A percentile compares a stretch with the other conserved stretches of the same genome.
Evolutionary conservation across 2,329 filamentous ascomycete genomes (phyloP).

Genomic region (Xylariomycetidae sp.): DNA sequence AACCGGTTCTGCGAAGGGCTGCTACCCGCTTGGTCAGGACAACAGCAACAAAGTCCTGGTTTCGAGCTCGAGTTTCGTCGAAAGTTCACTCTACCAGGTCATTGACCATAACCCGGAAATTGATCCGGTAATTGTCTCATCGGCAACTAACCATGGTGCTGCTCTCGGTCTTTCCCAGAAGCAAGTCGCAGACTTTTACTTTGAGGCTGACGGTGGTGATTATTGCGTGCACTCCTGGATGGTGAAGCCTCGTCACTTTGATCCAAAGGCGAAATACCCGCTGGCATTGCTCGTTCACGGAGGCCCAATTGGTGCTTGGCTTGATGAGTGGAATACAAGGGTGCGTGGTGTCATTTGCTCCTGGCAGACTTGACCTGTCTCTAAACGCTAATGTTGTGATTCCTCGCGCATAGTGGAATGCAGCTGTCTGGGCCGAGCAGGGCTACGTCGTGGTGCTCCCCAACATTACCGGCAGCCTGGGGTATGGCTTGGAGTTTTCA

Average conservation of each 20-base stretch:
- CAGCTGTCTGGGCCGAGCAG: conserved; percentile 53
- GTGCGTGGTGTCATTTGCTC: too few species aligned
- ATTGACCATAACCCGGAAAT: conserved; percentile 17
- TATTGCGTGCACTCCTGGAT: conserved; percentile 35
- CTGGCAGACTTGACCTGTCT: too few species aligned
- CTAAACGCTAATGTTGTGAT: too few species aligned
- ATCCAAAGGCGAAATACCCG: conserved; percentile 31
- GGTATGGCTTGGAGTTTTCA: conserved; percentile 43
- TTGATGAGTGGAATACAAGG: conserved; percentile 47
- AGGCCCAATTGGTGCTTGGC: conserved; percentile 42
- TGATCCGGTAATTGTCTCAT: conserved; percentile 25
- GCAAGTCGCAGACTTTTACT: conserved; percentile 39
- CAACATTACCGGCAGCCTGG: conserved; percentile 54
- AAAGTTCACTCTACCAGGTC: conserved; percentile 34
- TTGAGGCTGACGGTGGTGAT: conserved; percentile 25
- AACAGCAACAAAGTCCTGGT: conserved; percentile 29
- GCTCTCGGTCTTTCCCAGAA: conserved; percentile 28
- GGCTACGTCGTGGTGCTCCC: conserved; percentile 57
- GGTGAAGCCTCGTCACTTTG: conserved; percentile 33
- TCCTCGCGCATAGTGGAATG: conserved; percentile 54
- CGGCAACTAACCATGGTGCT: conserved; percentile 25
- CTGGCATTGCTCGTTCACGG: conserved; percentile 34
- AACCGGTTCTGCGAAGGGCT: conserved; percentile 23
- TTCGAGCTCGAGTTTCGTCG: conserved; percentile 32
- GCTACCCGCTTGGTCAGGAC: conserved; percentile 21